Evolutionary conservation across 768 basidiomycete genomes (phyloP).

Genomic region (Boletus sensibilis): DNA sequence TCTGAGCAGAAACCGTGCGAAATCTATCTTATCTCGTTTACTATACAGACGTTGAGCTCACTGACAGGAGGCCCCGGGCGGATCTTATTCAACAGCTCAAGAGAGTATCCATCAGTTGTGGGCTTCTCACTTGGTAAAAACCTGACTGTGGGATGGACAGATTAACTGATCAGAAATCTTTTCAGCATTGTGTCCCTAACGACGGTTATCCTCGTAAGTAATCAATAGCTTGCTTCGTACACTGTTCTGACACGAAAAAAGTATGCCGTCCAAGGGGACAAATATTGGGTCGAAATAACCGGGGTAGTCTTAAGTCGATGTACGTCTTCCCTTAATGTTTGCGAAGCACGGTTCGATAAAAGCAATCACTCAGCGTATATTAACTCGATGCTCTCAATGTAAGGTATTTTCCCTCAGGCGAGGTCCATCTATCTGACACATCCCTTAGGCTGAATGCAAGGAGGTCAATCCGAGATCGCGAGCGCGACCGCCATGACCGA

Average conservation of each 20-base stretch:
- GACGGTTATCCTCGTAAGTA: constrained; percentile 6
- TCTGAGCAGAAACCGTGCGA: neutral
- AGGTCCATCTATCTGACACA: neutral
- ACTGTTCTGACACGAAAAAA: neutral
- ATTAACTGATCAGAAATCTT: neutral
- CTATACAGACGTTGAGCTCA: neutral
- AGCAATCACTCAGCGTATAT: neutral
- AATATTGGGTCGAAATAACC: constrained; percentile 3
- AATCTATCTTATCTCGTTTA: neutral
- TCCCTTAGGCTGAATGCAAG: constrained; percentile 14
- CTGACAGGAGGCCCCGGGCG: neutral
- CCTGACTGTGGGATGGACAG: neutral
- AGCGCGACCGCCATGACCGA: constrained; percentile 1
- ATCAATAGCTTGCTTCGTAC: neutral
- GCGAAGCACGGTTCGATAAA: neutral
- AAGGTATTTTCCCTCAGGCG: neutral
- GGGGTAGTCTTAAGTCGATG: constrained; percentile 1
- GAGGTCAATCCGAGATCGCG: constrained; percentile 11
- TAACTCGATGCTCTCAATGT: constrained; percentile 12
- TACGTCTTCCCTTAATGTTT: neutral
- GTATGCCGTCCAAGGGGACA: neutral
- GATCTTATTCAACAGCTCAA: constrained; percentile 2
- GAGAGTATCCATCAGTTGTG: constrained; percentile 2
- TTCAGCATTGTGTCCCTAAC: neutral
- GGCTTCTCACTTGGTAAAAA: constrained; percentile 4